Percentiles rank a stretch among this genome's conserved stretches.
Evolutionary conservation across 2,329 filamentous ascomycete genomes (phyloP).

Genomic region (Esteya vermicola): DNA sequence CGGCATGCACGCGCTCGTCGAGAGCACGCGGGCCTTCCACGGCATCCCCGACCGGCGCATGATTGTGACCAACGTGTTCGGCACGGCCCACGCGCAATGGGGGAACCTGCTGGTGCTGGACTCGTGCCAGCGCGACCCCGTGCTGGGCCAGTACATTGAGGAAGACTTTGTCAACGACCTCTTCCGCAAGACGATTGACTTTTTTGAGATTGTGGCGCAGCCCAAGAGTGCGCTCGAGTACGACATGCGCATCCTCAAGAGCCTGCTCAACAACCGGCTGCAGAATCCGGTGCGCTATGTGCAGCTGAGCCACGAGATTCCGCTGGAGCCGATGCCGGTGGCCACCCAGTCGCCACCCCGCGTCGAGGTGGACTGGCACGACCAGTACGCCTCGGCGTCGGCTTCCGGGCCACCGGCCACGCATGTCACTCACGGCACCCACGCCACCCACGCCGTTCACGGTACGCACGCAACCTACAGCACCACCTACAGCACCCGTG

Average conservation of each 20-base stretch:
- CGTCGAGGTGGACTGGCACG: no score
- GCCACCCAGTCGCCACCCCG: no score
- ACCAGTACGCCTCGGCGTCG: no score
- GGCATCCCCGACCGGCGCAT: slow-evolving; percentile 48
- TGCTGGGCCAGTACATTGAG: slow-evolving; percentile 44
- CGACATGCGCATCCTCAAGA: slow-evolving; percentile 61
- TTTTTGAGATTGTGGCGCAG: slow-evolving; percentile 55
- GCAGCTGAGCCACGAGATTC: background rate
- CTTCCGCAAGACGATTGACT: slow-evolving; percentile 59
- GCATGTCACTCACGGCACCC: no score
- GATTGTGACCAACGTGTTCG: slow-evolving; percentile 91
- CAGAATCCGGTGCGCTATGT: background rate
- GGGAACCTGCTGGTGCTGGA: slow-evolving; percentile 87
- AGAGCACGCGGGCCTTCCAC: slow-evolving; percentile 75
- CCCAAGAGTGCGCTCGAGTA: slow-evolving; percentile 61
- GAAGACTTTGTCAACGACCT: slow-evolving; percentile 41
- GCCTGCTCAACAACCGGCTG: slow-evolving; percentile 17
- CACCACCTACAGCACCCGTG: no score
- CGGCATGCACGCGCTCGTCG: slow-evolving; percentile 61
- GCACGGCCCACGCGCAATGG: slow-evolving; percentile 97
- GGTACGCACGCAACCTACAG: no score
- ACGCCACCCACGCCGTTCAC: no score
- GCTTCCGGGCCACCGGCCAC: no score
- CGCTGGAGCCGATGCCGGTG: background rate
- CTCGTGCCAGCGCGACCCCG: slow-evolving; percentile 58